A percentile compares a stretch with the other conserved stretches of the same genome.
These are phyloP conservation scores for Hygrocybe coccinea DNA, from an alignment of 768 basidiomycete species.

Conservation along the genomic window DNA sequence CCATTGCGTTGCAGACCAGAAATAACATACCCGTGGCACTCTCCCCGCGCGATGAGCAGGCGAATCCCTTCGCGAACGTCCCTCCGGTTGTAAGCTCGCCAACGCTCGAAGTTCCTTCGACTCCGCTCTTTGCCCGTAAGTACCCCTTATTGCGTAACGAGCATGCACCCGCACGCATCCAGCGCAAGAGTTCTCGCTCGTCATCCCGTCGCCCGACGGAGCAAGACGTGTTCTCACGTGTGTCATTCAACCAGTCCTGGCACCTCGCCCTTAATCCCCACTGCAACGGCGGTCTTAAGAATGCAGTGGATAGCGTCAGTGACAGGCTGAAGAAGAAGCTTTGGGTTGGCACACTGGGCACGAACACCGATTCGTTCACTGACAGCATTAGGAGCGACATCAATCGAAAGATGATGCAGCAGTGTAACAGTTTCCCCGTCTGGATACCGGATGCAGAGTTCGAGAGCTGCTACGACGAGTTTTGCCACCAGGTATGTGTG, in stretches of 20 bases:
- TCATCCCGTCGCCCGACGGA: constrained; percentile 39
- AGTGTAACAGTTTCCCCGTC: constrained; percentile 46
- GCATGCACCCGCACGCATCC: constrained; percentile 34
- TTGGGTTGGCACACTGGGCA: constrained; percentile 73
- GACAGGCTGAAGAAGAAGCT: constrained; percentile 46
- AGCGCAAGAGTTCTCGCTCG: constrained; percentile 52
- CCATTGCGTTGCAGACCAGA: constrained; percentile 34
- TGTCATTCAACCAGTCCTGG: constrained; percentile 33
- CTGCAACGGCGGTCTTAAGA: constrained; percentile 80
- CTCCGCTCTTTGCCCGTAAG: constrained; percentile 34
- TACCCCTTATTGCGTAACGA: constrained; percentile 48
- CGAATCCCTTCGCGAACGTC: constrained; percentile 56
- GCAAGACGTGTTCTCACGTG: constrained; percentile 4
- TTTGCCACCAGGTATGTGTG: constrained; percentile 69
- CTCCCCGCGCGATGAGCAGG: constrained; percentile 40
- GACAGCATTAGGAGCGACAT: constrained; percentile 53
- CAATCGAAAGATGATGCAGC: constrained; percentile 44
- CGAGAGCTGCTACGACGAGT: constrained; percentile 75
- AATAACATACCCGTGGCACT: constrained; percentile 36
- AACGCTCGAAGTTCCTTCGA: constrained; percentile 2
- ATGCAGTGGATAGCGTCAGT: constrained; percentile 68
- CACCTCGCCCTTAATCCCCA: constrained; percentile 58
- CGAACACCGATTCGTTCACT: constrained; percentile 59
- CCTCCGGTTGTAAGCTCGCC: constrained; percentile 26
- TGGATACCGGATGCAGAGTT: constrained; percentile 84